Conservation (phyloP, 257 asterid genomes). For the Osmanthus fragrans region DNA sequence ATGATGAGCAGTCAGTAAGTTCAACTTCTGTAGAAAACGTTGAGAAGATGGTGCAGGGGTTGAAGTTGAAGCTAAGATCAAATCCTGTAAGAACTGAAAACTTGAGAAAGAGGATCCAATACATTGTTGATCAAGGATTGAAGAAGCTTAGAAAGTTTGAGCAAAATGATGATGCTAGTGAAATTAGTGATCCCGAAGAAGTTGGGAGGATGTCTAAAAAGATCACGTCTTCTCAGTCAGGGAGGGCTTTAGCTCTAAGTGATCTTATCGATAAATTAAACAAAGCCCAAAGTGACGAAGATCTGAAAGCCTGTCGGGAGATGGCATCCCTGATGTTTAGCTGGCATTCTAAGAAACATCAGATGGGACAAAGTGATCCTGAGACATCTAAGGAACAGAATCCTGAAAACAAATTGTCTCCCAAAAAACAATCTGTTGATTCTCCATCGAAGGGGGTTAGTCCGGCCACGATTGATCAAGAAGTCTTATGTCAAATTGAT, state of each 20-base stretch:
- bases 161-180: slow-evolving; percentile 31
- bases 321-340: slow-evolving; percentile 49
- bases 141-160: slow-evolving; percentile 52
- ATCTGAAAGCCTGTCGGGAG: slow-evolving; percentile 65
- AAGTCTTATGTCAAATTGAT: slow-evolving; percentile 47
- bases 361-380: slow-evolving; percentile 27
- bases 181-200: slow-evolving; percentile 51
- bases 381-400: slow-evolving; percentile 26
- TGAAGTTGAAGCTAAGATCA: slow-evolving; percentile 69
- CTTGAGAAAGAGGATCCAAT: slow-evolving; percentile 68
- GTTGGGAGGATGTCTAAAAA: slow-evolving; percentile 43
- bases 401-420: slow-evolving; percentile 18
- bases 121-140: slow-evolving; percentile 72
- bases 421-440: slow-evolving; percentile 18
- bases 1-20: slow-evolving; percentile 32
- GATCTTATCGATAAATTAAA: slow-evolving; percentile 74
- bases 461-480: slow-evolving; percentile 44
- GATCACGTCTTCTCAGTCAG: slow-evolving; percentile 50
- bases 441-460: slow-evolving; percentile 61
- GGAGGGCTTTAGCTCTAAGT: slow-evolving; percentile 42
- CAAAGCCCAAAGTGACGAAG: slow-evolving; percentile 74
- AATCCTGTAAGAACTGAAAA: slow-evolving; percentile 55
- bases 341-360: slow-evolving; percentile 27
- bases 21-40: slow-evolving; percentile 34
- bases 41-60: slow-evolving; percentile 35